Conservation (phyloP, 2,329 filamentous ascomycete species). For the Penicillium sp. region DNA sequence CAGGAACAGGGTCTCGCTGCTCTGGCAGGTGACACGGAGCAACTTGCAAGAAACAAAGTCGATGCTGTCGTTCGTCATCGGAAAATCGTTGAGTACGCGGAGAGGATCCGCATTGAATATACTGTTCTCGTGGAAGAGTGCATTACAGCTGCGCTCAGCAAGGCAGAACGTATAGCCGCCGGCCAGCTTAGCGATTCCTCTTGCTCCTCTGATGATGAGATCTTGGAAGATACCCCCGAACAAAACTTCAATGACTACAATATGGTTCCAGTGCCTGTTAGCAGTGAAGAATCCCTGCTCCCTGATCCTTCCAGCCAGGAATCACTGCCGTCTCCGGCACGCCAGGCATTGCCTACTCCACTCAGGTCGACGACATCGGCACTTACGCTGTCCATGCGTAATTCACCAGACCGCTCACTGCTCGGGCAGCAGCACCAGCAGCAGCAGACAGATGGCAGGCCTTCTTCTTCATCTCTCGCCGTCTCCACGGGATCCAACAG, state of each 20-base stretch:
- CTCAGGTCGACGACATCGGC: conserved; percentile 43
- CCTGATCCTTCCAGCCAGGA: conserved; percentile 7
- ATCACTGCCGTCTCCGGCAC: conserved; percentile 3
- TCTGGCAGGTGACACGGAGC: conserved; percentile 87
- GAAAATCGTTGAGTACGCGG: conserved; percentile 90
- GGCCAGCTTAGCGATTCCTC: conserved; percentile 80
- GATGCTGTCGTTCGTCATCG: conserved; percentile 91
- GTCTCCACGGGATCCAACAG: conserved; percentile 85
- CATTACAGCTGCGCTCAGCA: conserved; percentile 85
- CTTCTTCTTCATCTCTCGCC: conserved; percentile 59
- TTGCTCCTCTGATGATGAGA: conserved; percentile 59
- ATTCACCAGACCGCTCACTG: conserved; percentile 52
- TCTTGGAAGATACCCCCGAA: conserved; percentile 39
- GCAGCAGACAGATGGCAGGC: conserved; percentile 44
- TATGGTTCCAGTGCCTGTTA: background rate
- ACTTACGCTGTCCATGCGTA: conserved; percentile 58
- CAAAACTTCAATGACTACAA: conserved; percentile 4
- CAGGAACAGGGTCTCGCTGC: conserved; percentile 87
- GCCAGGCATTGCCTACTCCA: conserved; percentile 13
- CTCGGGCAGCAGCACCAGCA: conserved; percentile 30
- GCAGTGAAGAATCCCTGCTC: background rate
- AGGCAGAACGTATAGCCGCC: conserved; percentile 83
- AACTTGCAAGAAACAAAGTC: conserved; percentile 80
- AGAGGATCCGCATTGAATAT: conserved; percentile 92
- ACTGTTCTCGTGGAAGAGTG: conserved; percentile 92